Evolutionary conservation across 306 rosid genomes (phyloP).

Genomic region (Chamaecrista fasciculata): DNA sequence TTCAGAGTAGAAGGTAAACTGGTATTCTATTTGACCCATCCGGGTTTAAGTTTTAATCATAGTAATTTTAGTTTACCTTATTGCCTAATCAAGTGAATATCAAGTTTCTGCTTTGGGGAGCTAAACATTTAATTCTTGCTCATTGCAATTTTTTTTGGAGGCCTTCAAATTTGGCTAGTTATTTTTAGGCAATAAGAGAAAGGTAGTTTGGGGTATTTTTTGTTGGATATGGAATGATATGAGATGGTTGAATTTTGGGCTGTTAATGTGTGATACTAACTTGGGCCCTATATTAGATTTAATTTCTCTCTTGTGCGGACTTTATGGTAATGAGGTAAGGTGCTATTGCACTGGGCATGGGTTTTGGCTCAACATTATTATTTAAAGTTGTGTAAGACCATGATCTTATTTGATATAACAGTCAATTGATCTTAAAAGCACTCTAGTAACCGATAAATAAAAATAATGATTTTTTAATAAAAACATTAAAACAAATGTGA

Average conservation of each 20-base stretch:
- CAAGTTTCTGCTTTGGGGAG: not conserved
- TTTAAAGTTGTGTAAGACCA: conserved; percentile 9
- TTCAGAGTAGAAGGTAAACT: not conserved
- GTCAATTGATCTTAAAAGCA: not conserved
- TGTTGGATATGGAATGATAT: not conserved
- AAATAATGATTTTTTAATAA: too few relatives aligned
- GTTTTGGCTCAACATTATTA: not conserved
- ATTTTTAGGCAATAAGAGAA: too few relatives aligned
- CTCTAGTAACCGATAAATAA: too few relatives aligned
- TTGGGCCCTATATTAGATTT: not conserved
- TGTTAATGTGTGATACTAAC: not conserved
- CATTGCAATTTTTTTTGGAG: not conserved
- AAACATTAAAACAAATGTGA: too few relatives aligned
- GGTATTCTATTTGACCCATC: not conserved
- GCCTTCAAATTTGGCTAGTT: not conserved
- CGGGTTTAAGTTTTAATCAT: not conserved
- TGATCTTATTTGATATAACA: not conserved
- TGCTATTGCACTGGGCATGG: not conserved
- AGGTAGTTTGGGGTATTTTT: not conserved
- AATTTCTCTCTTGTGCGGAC: not conserved
- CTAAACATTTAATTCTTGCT: not conserved
- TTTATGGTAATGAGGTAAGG: not conserved
- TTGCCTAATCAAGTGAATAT: not conserved
- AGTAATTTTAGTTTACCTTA: not conserved
- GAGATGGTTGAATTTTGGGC: not conserved